Evolutionary conservation across 164 flowering plant genomes (phyloP).

Genomic region (Magnolia kwangsiensis): DNA sequence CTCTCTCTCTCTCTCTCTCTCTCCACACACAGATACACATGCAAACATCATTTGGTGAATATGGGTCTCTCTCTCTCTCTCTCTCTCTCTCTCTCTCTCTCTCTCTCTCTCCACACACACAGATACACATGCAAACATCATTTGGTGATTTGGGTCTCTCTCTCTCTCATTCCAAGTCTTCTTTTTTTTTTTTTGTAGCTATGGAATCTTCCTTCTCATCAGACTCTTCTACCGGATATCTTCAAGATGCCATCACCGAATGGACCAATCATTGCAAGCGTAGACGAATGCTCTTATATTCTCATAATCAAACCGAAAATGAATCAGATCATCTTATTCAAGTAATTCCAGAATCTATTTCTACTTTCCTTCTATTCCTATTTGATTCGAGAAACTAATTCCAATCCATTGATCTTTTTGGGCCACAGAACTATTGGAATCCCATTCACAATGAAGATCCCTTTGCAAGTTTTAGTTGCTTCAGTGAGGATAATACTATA

Average conservation of each 20-base stretch:
- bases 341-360: slow-evolving; percentile 7
- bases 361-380: neutral
- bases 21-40: neutral
- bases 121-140: too few species aligned
- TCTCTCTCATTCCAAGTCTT: neutral
- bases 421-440: slow-evolving; percentile 15
- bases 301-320: neutral
- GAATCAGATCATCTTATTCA: slow-evolving; percentile 6
- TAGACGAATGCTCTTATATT: slow-evolving; percentile 11
- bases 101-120: neutral
- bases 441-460: slow-evolving; percentile 5
- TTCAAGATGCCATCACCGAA: slow-evolving; percentile 30
- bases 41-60: neutral
- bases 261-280: slow-evolving; percentile 25
- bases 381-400: neutral
- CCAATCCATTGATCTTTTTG: neutral
- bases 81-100: neutral
- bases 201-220: slow-evolving; percentile 9
- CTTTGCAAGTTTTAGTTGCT: slow-evolving; percentile 5
- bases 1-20: neutral
- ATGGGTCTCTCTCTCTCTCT: neutral
- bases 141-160: neutral
- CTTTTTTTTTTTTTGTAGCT: neutral
- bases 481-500: slow-evolving; percentile 2
- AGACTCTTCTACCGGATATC: slow-evolving; percentile 27